Percentiles rank a stretch among this genome's conserved stretches.
phyloP scores from a whole-genome alignment of 176 grass and related monocot genomes.

The Carex myosuroides region DNA sequence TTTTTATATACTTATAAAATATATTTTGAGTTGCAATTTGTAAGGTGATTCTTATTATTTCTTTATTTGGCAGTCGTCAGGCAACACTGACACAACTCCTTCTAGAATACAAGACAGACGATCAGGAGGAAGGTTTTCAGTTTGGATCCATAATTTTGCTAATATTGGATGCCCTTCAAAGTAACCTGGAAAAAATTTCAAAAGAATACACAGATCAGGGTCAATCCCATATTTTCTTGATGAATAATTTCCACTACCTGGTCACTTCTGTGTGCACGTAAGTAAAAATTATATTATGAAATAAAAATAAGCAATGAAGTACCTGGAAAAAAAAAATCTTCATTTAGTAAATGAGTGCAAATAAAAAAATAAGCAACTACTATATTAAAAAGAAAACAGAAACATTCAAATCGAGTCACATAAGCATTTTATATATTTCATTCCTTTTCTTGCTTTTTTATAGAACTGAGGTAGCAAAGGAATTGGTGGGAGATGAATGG shows the following conservation, averaged over 20 bases:
- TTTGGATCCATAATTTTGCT: conserved; percentile 28
- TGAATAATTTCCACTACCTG: conserved; percentile 78
- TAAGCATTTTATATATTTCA: not conserved
- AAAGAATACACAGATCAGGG: conserved; percentile 41
- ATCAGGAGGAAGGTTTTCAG: conserved; percentile 27
- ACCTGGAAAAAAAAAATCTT: not conserved
- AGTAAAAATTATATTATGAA: conserved; percentile 12
- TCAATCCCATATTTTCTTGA: conserved; percentile 46
- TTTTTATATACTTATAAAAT: not conserved
- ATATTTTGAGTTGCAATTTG: not conserved
- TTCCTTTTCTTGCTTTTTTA: not conserved
- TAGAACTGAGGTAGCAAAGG: conserved; percentile 40
- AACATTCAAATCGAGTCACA: not conserved
- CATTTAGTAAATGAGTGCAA: not conserved
- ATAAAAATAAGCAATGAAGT: not conserved
- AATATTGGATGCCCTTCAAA: conserved; percentile 49
- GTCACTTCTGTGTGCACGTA: conserved; percentile 35
- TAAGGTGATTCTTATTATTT: not conserved
- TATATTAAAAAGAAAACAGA: not conserved
- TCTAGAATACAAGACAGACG: conserved; percentile 29
- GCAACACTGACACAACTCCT: conserved; percentile 27
- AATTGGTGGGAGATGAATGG: conserved; percentile 67
- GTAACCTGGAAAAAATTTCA: conserved; percentile 48
- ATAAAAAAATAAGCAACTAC: not conserved
- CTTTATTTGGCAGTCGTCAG: too few species aligned